Base-by-base conservation (phyloP, 2,329 filamentous ascomycete species). In the Fusarium compactum region DNA sequence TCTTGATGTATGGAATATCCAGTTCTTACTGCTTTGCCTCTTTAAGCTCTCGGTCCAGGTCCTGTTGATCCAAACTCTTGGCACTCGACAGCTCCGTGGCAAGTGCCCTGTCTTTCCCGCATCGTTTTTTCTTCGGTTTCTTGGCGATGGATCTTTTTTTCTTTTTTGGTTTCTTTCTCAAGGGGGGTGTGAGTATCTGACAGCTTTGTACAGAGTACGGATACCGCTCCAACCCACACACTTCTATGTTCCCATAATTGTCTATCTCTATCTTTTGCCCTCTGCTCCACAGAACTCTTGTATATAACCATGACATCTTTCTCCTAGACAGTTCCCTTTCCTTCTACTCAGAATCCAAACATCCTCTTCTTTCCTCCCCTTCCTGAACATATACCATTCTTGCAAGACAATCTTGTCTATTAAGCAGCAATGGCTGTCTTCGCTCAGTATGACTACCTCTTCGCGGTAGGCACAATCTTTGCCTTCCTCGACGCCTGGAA, bases 401-500 rank as follows among this genome's bases (percentile, higher is more conserved):
- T 52, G 32, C 50, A 52, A 52, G 30, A 24, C 53, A n/a, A 46
- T 63, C 30, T 55, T n/a, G 30, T 48, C 41, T 44, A 40, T 34
- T 22, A 66, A 59, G 51, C 63, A 25, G n/a, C 20, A 67, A 75
- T 75, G 73, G 73, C 71, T 20, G 67, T 73, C 22, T 62, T 78
- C 55, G 80, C 82, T 62, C 83, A 91, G 73, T 90, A 85, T 67
- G 85, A 89, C 78, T 91, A 90, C 76, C 82, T 91, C 66, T 87
- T 91, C 70, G 89, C 87, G 72, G 85, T 91, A 57, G 88, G 86
- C 79, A 88, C 86, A 57, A 84, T 91, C 63, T 91, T 91, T 78
- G 87, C 89, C 64, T 87, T 89, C 76, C 85, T 91, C 43, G 89
- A 91, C 77, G 88, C 88, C 56, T 91, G 87, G 86, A 91, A 90